These are phyloP conservation scores for Lagenidium giganteum DNA, from an alignment of 352 stramenopile species.

Conservation along the genomic window DNA sequence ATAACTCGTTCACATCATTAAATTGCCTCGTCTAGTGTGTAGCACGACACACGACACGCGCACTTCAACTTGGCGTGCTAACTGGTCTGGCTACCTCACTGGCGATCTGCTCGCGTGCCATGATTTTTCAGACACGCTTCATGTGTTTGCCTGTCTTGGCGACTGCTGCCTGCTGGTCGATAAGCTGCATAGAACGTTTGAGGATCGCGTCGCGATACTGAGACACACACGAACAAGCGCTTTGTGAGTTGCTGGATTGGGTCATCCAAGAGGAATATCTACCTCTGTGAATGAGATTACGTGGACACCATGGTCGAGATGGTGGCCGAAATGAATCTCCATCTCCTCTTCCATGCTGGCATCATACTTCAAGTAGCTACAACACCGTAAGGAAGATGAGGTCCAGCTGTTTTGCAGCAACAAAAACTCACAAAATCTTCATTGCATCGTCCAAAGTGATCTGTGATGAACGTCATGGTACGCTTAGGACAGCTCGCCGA, in stretches of 20 bases:
- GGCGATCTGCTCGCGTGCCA: not conserved
- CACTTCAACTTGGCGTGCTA: not conserved
- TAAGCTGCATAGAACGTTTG: constrained; percentile 51
- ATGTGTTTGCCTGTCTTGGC: constrained; percentile 41
- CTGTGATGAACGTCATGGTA: too few relatives aligned
- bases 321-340: constrained; percentile 62
- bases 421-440: constrained; percentile 49
- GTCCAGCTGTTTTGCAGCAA: not conserved
- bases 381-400: constrained; percentile 1
- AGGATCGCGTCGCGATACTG: constrained; percentile 61
- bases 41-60: not conserved
- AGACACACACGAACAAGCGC: constrained; percentile 1
- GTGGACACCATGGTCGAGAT: constrained; percentile 56
- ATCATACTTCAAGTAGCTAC: constrained; percentile 68
- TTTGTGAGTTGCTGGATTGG: not conserved
- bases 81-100: not conserved
- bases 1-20: not conserved
- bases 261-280: not conserved
- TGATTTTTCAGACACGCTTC: constrained; percentile 31
- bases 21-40: not conserved
- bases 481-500: too few relatives aligned
- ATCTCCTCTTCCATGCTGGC: constrained; percentile 80
- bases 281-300: constrained; percentile 64
- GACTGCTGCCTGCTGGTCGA: constrained; percentile 47
- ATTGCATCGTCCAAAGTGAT: constrained; percentile 75